Percentiles rank a stretch among this genome's conserved stretches.
These are phyloP conservation scores for Datisca glomerata DNA, from an alignment of 306 rosid species.

Conservation along the genomic window DNA sequence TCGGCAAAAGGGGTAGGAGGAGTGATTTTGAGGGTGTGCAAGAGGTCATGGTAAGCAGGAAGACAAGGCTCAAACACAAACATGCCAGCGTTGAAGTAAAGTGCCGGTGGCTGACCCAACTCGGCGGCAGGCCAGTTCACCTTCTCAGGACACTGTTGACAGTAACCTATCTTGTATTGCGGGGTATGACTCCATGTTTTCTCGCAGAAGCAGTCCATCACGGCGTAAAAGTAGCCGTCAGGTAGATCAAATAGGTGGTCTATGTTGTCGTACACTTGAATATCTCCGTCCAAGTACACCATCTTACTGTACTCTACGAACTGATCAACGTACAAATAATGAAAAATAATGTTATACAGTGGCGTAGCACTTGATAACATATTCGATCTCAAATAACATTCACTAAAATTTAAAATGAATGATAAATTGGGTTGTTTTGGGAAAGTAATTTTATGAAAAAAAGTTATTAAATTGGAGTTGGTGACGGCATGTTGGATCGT, in stretches of 20 bases:
- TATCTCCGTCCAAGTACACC: slow-evolving; percentile 76
- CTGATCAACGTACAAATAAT: too few species aligned
- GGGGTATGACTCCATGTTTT: slow-evolving; percentile 65
- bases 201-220: too few species aligned
- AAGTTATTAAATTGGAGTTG: slow-evolving; percentile 2
- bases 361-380: too few species aligned
- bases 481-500: too few species aligned
- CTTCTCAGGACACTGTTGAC: too few species aligned
- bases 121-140: slow-evolving; percentile 46
- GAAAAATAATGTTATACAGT: too few species aligned
- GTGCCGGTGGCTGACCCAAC: slow-evolving; percentile 44
- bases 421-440: too few species aligned
- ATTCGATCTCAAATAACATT: too few species aligned
- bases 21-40: slow-evolving; percentile 24
- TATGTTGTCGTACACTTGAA: slow-evolving; percentile 52
- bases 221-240: slow-evolving; percentile 39
- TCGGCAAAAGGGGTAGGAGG: slow-evolving; percentile 70
- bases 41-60: slow-evolving; percentile 27
- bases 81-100: slow-evolving; percentile 86
- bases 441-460: too few species aligned
- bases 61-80: slow-evolving; percentile 50
- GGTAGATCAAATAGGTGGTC: slow-evolving; percentile 56
- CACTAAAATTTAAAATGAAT: too few species aligned
- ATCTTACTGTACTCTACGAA: slow-evolving; percentile 59
- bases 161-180: slow-evolving; percentile 50